Evolutionary conservation across 768 basidiomycete genomes (phyloP).

Genomic region (Crepidotus variabilis): DNA sequence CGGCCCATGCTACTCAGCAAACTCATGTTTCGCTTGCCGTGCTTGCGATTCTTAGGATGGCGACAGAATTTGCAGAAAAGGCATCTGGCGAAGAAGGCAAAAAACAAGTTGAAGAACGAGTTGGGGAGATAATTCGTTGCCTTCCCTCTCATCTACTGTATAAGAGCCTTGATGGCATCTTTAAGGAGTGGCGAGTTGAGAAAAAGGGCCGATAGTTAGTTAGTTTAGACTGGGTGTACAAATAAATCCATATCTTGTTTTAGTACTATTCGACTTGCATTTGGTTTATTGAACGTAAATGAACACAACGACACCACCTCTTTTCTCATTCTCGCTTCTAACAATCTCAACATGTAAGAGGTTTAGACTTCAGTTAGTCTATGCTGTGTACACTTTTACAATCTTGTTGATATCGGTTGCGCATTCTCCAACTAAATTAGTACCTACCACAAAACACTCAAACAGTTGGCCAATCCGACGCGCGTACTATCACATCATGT

Average conservation of each 20-base stretch:
- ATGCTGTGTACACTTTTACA: too few species aligned
- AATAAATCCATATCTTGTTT: constrained; percentile 5
- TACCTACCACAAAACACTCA: too few species aligned
- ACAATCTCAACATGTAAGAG: too few species aligned
- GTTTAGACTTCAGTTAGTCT: too few species aligned
- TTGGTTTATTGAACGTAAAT: background rate
- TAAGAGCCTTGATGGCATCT: constrained; percentile 91
- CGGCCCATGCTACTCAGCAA: constrained; percentile 83
- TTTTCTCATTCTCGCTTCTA: too few species aligned
- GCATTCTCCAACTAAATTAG: too few species aligned
- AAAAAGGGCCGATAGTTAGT: constrained; percentile 61
- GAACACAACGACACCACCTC: too few species aligned
- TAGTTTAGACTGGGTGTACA: background rate
- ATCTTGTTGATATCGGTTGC: too few species aligned
- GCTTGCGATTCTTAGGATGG: constrained; percentile 84
- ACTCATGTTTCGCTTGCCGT: constrained; percentile 94
- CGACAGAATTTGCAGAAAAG: constrained; percentile 76
- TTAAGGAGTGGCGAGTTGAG: constrained; percentile 86
- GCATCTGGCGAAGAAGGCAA: constrained; percentile 64
- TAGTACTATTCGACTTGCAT: too few species aligned
- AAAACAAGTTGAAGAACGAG: constrained; percentile 65
- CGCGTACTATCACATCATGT: background rate
- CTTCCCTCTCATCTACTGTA: constrained; percentile 85
- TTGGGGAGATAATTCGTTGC: constrained; percentile 88
- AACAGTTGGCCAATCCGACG: too few species aligned